Evolutionary conservation across 2,329 filamentous ascomycete species (phyloP).

Genomic region (Pestalotiopsis sp.): DNA sequence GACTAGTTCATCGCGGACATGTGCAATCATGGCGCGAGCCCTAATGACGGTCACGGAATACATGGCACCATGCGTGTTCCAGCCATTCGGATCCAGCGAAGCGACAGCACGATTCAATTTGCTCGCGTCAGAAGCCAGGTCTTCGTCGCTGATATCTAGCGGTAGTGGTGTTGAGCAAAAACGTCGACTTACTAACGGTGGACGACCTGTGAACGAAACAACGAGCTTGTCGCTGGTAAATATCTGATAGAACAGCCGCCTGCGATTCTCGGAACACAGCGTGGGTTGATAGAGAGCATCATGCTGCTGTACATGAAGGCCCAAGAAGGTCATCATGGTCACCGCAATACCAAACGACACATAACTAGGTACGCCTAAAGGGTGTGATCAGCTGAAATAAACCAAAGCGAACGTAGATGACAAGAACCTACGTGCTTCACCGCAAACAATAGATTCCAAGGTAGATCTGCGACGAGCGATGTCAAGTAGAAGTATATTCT

Average conservation of each 20-base stretch:
- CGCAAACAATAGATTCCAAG: constrained; percentile 39
- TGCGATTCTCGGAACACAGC: constrained; percentile 37
- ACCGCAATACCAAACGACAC: constrained; percentile 39
- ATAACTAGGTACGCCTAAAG: constrained; percentile 39
- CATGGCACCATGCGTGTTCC: constrained; percentile 49
- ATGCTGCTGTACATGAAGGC: constrained; percentile 32
- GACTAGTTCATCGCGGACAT: constrained; percentile 57
- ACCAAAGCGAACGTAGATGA: not conserved
- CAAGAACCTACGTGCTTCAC: constrained; percentile 40
- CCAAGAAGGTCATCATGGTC: constrained; percentile 38
- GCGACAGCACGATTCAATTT: constrained; percentile 39
- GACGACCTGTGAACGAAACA: constrained; percentile 56
- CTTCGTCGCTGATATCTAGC: constrained; percentile 54
- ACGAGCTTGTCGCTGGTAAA: constrained; percentile 52
- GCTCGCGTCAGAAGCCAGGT: constrained; percentile 46
- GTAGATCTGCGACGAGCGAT: constrained; percentile 37
- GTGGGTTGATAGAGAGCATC: constrained; percentile 32
- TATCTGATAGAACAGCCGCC: constrained; percentile 36
- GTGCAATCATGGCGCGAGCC: constrained; percentile 47
- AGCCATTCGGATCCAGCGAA: constrained; percentile 50
- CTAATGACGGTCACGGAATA: constrained; percentile 48
- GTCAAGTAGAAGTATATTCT: constrained; percentile 41
- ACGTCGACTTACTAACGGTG: constrained; percentile 53
- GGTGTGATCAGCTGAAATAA: not conserved
- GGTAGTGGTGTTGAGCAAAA: constrained; percentile 58